Conservation (phyloP, 2,329 filamentous ascomycete species). For the Tolypocladium endophyticum region DNA sequence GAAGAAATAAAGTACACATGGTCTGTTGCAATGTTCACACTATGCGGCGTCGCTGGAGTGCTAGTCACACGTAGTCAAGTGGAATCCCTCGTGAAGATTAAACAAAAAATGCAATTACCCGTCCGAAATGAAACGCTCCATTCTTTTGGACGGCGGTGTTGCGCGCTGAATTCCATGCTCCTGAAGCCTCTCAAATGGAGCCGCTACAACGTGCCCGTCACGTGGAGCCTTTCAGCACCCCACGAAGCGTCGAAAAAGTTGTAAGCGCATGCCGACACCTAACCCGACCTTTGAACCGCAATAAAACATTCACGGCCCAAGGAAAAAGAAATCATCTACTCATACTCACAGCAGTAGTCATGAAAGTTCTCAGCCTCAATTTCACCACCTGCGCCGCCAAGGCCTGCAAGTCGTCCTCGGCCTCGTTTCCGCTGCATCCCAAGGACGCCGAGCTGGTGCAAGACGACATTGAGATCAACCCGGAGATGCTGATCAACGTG, state of each 20-base stretch:
- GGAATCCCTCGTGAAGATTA: not conserved
- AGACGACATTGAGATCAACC: conserved; percentile 74
- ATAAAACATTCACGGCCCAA: not conserved
- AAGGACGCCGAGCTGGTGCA: conserved; percentile 85
- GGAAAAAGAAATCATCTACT: not conserved
- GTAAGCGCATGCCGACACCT: conserved; percentile 1
- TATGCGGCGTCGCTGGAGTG: not conserved
- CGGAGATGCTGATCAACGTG: conserved; percentile 72
- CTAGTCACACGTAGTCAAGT: not conserved
- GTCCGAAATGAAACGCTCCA: not conserved
- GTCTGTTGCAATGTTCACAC: not conserved
- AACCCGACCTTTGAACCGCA: not conserved
- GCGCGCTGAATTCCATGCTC: not conserved
- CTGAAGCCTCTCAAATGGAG: not conserved
- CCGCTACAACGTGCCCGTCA: conserved; percentile 1
- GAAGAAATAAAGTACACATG: conserved; percentile 2
- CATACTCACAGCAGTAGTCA: conserved; percentile 24
- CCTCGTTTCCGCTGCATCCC: conserved; percentile 84
- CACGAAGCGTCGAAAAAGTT: conserved; percentile 16
- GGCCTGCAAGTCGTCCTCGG: conserved; percentile 71
- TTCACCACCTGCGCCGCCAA: conserved; percentile 96
- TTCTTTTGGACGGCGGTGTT: not conserved
- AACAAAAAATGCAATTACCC: not conserved
- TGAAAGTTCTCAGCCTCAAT: conserved; percentile 95
- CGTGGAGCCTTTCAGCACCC: conserved; percentile 2